Evolutionary conservation across 1,284 basidiomycete genomes (phyloP).

Genomic region (Marasmius tenuissimus): DNA sequence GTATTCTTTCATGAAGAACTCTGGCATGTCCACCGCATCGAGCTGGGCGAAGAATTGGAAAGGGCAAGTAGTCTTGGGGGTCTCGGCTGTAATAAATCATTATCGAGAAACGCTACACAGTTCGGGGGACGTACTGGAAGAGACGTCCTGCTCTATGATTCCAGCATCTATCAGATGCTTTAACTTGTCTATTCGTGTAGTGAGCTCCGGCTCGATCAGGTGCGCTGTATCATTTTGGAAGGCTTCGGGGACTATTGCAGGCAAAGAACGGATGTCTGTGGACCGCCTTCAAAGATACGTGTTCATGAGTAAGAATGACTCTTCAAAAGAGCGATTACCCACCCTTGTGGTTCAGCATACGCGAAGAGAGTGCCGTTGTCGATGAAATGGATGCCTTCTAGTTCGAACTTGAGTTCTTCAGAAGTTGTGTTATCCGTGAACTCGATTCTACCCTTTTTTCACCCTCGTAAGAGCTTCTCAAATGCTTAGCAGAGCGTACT

Average conservation of each 20-base stretch:
- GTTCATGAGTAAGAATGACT: conserved; percentile 1
- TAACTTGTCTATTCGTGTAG: conserved; percentile 56
- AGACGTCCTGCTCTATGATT: conserved; percentile 50
- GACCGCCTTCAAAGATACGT: conserved; percentile 38
- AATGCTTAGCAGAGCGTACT: conserved; percentile 24
- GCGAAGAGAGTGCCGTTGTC: conserved; percentile 79
- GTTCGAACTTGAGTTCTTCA: conserved; percentile 65
- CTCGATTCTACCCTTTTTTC: conserved; percentile 66
- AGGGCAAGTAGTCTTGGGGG: conserved; percentile 54
- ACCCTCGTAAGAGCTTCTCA: not conserved
- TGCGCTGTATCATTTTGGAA: conserved; percentile 61
- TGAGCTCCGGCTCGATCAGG: conserved; percentile 67
- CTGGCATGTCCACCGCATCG: conserved; percentile 48
- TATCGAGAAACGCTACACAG: not conserved
- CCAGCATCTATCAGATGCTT: conserved; percentile 65
- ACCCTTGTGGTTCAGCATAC: conserved; percentile 70
- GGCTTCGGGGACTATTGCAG: conserved; percentile 57
- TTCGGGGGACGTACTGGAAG: conserved; percentile 27
- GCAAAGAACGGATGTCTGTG: conserved; percentile 69
- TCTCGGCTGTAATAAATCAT: conserved; percentile 38
- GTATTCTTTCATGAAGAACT: conserved; percentile 58
- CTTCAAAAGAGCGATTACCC: conserved; percentile 17
- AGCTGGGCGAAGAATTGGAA: conserved; percentile 69
- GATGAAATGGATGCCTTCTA: conserved; percentile 79
- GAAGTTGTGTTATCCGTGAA: conserved; percentile 48